Percentiles rank a stretch among this genome's conserved stretches.
These are phyloP conservation scores for Sporothrix humicola DNA, from an alignment of 2,329 filamentous ascomycete genomes.

Conservation along the genomic window DNA sequence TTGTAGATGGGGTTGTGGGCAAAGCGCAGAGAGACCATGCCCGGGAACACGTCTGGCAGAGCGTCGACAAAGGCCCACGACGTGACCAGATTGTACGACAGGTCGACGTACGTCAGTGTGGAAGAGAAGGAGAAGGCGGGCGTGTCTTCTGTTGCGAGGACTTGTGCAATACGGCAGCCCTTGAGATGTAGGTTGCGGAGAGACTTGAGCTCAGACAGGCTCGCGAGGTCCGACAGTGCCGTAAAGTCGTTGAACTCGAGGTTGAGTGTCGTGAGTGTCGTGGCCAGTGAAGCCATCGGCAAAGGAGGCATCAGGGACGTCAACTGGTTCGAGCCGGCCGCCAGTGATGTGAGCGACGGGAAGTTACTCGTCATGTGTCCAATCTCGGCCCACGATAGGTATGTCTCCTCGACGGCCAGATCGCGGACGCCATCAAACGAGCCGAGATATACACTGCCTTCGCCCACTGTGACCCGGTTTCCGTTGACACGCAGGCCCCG, in stretches of 20 bases:
- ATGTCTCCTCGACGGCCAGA: slow-evolving; percentile 69
- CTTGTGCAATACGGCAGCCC: slow-evolving; percentile 69
- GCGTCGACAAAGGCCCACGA: slow-evolving; percentile 77
- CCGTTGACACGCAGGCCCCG: slow-evolving; percentile 73
- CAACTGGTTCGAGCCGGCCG: slow-evolving; percentile 64
- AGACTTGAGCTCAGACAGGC: slow-evolving; percentile 57
- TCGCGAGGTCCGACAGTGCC: slow-evolving; percentile 61
- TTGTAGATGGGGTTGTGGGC: slow-evolving; percentile 86
- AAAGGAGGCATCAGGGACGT: slow-evolving; percentile 52
- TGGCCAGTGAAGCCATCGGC: slow-evolving; percentile 52
- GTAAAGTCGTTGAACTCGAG: slow-evolving; percentile 75
- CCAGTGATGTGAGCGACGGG: slow-evolving; percentile 55
- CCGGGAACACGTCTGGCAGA: slow-evolving; percentile 71
- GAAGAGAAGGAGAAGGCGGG: slow-evolving; percentile 40
- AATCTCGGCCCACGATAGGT: slow-evolving; percentile 70
- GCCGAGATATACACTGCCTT: slow-evolving; percentile 45
- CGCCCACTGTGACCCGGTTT: slow-evolving; percentile 64
- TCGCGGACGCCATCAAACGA: slow-evolving; percentile 61
- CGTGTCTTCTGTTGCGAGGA: slow-evolving; percentile 37
- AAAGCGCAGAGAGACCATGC: slow-evolving; percentile 75
- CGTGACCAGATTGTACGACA: slow-evolving; percentile 73
- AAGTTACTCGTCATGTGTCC: slow-evolving; percentile 61
- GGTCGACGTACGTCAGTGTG: slow-evolving; percentile 68
- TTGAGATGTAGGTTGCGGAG: slow-evolving; percentile 73
- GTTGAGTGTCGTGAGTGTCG: slow-evolving; percentile 65